A percentile compares a stretch with the other conserved stretches of the same genome.
phyloP scores from a whole-genome alignment of 2,329 filamentous ascomycete species.

The Microcyclospora pomicola region DNA sequence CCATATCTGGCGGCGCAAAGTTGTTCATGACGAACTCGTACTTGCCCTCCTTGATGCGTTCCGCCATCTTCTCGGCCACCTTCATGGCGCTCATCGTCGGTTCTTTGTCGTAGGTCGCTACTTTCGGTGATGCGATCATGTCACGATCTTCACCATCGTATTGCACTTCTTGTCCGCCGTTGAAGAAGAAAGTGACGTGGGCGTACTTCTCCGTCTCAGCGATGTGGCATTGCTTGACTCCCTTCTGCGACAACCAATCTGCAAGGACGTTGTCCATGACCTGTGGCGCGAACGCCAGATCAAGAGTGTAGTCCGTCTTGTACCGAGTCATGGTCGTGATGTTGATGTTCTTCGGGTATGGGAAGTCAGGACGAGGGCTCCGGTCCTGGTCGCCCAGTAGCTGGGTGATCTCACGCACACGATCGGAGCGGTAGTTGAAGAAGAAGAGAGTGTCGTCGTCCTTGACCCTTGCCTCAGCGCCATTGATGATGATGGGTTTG shows the following conservation, averaged over 20 bases:
- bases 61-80: slow-evolving; percentile 78
- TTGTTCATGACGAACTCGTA: slow-evolving; percentile 99
- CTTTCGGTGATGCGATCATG: slow-evolving; percentile 87
- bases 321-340: slow-evolving; percentile 98
- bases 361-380: slow-evolving; percentile 78
- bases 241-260: slow-evolving; percentile 86
- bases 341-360: slow-evolving; percentile 75
- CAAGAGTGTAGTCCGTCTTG: slow-evolving; percentile 88
- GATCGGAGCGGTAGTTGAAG: slow-evolving; percentile 99
- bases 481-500: slow-evolving; percentile 90
- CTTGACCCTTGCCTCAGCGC: slow-evolving; percentile 72
- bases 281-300: slow-evolving; percentile 84
- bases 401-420: slow-evolving; percentile 91
- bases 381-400: slow-evolving; percentile 84
- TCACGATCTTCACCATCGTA: slow-evolving; percentile 87
- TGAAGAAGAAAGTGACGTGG: slow-evolving; percentile 99
- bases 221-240: slow-evolving; percentile 83
- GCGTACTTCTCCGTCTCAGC: slow-evolving; percentile 99
- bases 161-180: slow-evolving; percentile 92
- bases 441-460: slow-evolving; percentile 94
- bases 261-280: slow-evolving; percentile 97
- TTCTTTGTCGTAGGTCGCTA: slow-evolving; percentile 86
- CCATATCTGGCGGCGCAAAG: slow-evolving; percentile 98
- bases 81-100: slow-evolving; percentile 91
- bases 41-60: slow-evolving; percentile 69